Evolutionary conservation across 2,329 filamentous ascomycete species (phyloP).

Genomic region (Calonectria henricotiae): DNA sequence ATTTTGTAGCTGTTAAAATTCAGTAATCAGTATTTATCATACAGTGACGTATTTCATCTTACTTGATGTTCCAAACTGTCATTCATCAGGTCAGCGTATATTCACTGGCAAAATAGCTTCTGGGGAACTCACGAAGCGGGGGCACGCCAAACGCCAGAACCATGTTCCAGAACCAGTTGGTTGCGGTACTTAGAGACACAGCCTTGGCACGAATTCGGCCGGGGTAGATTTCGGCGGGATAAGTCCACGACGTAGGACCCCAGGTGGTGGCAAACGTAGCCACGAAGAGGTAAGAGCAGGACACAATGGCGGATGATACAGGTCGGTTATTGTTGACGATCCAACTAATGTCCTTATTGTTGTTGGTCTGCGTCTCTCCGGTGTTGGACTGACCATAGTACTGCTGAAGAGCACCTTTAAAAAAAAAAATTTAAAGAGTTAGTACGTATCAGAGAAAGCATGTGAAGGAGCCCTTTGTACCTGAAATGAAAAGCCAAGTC

Average conservation of each 20-base stretch:
- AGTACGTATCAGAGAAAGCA: background rate
- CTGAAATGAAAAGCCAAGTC: slow-evolving; percentile 75
- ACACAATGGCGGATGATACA: slow-evolving; percentile 75
- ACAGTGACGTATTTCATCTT: slow-evolving; percentile 1
- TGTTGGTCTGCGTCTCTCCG: slow-evolving; percentile 57
- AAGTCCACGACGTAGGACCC: slow-evolving; percentile 65
- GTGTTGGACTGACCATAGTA: slow-evolving; percentile 70
- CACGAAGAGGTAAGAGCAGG: slow-evolving; percentile 76
- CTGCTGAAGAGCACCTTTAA: slow-evolving; percentile 70
- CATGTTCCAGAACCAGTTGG: slow-evolving; percentile 58
- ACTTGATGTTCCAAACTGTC: slow-evolving; percentile 67
- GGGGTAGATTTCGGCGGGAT: slow-evolving; percentile 66
- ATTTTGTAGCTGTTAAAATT: slow-evolving; percentile 65
- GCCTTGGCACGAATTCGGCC: slow-evolving; percentile 63
- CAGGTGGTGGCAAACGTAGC: slow-evolving; percentile 63
- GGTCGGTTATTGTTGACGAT: slow-evolving; percentile 67
- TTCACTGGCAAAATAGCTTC: background rate
- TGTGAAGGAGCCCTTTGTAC: slow-evolving; percentile 48
- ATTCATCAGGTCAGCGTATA: slow-evolving; percentile 18
- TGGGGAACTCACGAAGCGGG: slow-evolving; percentile 65
- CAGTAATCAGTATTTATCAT: background rate
- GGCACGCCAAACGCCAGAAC: slow-evolving; percentile 56
- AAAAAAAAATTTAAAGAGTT: background rate
- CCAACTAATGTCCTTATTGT: slow-evolving; percentile 71
- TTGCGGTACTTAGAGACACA: slow-evolving; percentile 62